Base-by-base conservation (phyloP, 2,329 filamentous ascomycete species). In the Fusarium sarcochroum region DNA sequence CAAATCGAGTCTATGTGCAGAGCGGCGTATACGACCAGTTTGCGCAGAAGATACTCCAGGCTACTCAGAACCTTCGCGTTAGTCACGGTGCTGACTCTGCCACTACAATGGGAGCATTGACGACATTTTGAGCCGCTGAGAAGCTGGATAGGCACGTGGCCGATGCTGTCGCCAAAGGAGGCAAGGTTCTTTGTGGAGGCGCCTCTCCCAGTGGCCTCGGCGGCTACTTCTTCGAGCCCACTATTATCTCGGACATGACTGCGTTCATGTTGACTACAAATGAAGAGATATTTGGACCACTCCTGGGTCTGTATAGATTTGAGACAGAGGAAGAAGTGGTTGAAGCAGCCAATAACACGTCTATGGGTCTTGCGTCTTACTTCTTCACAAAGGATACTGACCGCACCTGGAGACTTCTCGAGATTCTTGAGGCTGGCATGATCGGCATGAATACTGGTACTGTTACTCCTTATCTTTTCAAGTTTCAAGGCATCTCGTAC, bases 211-310 rank as follows among this genome's bases (percentile, higher is more conserved):
- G 2, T 3, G 34, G 47, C 10, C 15, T 27, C 17, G 7, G 18
- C 6, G 37, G 53, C 6, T 37, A 56, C 9, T 56, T 41, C 8
- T 32, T 56, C 34, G 27, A 56, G 9, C 53, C 53, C 7, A 37
- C 37, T 3, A 23, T 51, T 10, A 23, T 56, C 2, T 32, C 35
- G 4, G 23, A 10, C 21, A 56, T 56, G 35, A 51, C 45, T 5
- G 14, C 23, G 0, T 35, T 32, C 2, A 56, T 56, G 45, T 6
- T 34, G 5, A 57, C 41, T 13, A 35, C 27, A 2, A 27, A 27
- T 0, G 54, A 57, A 11, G 54, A 53, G 15, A 23, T 34, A 0
- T 57, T 53, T 42, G 54, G 27, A 4, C 47, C 54, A 2, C 7
- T 57, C 1, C 32, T 34, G 7, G 38, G 47, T 5, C 10, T 57